Base-by-base conservation (phyloP, 1,284 basidiomycete species). In the Malassezia japonica region DNA sequence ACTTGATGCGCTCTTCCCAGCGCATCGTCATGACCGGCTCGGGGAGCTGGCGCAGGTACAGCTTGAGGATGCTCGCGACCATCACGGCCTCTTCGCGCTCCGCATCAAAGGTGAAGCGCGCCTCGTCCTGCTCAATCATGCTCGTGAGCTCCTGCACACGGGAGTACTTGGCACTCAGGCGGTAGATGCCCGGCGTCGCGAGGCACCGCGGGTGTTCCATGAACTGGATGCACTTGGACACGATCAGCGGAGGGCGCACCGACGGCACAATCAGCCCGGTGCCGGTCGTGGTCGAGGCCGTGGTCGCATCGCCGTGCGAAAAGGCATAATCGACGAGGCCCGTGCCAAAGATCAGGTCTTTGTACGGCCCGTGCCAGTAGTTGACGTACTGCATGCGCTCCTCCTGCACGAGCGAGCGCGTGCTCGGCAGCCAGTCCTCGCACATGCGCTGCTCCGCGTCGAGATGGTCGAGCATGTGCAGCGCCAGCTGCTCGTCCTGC, bases 281-380 rank as follows among this genome's bases (percentile, higher is more conserved):
- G 84, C 32, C 78, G 78, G n/a, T 85, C 74, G 41, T 81, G 80
- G 56, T 87, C 23, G 49, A 51, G 9, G 49, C 35, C 18, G 44
- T 34, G 20, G 40, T 28, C 5, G 43, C 43, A 9, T 54, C 46
- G 23, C 46, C 46, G 25, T 54, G 82, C 4, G 85, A 81, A 27
- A 85, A 88, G 10, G 90, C 87, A 70, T 98, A 96, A 72, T 96
- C 91, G 46, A 84, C 83, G 47, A 99, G 76, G 57, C 82, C 83
- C 57, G 95, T 84, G 21, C 92, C 92, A 70, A 96, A 96, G 40
- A 96, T 85, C 29, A 98, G 77, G 67, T 75, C 76, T 46, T 80
- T 63, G 46, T 61, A 96, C 68, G 84, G 83, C 20, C 92, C 94
- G 34, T 94, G 85, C 61, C 80, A 79, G 50, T 82, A 85, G 71